Evolutionary conservation across 2,329 filamentous ascomycete genomes (phyloP).

Genomic region (Tolypocladium guangdongense): DNA sequence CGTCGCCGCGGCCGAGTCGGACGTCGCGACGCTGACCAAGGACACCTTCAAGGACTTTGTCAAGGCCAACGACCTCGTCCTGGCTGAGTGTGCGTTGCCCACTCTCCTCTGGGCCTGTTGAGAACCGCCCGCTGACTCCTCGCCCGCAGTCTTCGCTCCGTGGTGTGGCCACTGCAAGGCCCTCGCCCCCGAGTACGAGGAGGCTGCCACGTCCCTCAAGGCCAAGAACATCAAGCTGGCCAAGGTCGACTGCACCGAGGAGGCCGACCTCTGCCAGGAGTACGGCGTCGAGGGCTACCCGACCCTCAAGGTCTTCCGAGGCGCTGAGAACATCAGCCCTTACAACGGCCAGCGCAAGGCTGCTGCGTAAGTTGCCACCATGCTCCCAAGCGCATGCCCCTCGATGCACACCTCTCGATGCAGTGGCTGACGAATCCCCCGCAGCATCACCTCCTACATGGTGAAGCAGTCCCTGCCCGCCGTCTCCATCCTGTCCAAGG

Average conservation of each 20-base stretch:
- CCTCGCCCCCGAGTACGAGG: constrained; percentile 84
- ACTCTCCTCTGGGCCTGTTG: not conserved
- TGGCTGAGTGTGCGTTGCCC: constrained; percentile 78
- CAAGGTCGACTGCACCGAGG: constrained; percentile 92
- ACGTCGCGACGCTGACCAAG: constrained; percentile 75
- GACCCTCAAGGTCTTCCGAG: constrained; percentile 97
- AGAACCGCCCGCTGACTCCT: not conserved
- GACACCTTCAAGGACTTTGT: constrained; percentile 84
- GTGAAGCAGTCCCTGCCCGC: constrained; percentile 93
- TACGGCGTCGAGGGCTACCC: constrained; percentile 96
- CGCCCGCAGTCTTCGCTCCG: constrained; percentile 68
- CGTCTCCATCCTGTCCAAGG: constrained; percentile 71
- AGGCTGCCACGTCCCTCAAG: constrained; percentile 73
- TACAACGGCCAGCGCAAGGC: constrained; percentile 89
- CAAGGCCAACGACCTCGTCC: constrained; percentile 73
- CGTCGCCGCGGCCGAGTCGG: constrained; percentile 57
- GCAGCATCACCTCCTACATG: constrained; percentile 74
- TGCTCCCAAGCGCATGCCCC: not conserved
- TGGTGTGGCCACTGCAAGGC: constrained; percentile 99
- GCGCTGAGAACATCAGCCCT: constrained; percentile 65
- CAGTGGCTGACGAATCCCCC: constrained; percentile 10
- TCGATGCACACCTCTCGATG: not conserved
- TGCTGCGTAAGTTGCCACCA: constrained; percentile 43
- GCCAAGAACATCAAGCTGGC: constrained; percentile 77
- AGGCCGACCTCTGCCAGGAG: constrained; percentile 80